Evolutionary conservation across 805 yeast species (phyloP).

Genomic region (Candida silvicultrix): DNA sequence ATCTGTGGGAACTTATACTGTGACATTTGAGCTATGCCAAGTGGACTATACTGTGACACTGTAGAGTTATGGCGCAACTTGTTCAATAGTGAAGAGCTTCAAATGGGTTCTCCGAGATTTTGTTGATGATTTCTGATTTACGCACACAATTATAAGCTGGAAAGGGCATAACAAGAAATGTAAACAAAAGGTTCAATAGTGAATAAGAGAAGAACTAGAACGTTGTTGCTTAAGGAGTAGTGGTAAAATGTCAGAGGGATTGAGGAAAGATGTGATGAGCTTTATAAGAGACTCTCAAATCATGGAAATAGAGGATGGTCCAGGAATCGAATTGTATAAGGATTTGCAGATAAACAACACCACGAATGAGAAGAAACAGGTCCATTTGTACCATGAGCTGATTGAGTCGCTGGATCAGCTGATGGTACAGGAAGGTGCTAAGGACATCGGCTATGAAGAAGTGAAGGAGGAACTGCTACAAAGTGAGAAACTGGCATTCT

Average conservation of each 20-base stretch:
- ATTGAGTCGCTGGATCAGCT: constrained; percentile 27
- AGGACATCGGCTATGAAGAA: neutral
- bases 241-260: neutral
- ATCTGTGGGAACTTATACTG: constrained; percentile 40
- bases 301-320: neutral
- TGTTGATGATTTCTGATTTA: neutral
- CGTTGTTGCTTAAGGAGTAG: neutral
- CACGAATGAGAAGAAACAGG: constrained; percentile 16
- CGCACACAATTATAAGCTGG: neutral
- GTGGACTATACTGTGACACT: too few relatives aligned
- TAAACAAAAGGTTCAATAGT: neutral
- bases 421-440: constrained; percentile 11
- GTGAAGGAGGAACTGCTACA: neutral
- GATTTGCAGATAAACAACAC: neutral
- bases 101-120: too few relatives aligned
- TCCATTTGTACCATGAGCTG: constrained; percentile 25
- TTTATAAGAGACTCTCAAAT: neutral
- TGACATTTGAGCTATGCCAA: neutral
- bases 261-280: neutral
- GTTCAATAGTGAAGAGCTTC: too few relatives aligned
- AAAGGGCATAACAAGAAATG: neutral
- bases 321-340: neutral
- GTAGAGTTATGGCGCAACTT: too few relatives aligned
- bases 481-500: neutral
- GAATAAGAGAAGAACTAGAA: neutral